Base-by-base conservation (phyloP, 2,329 filamentous ascomycete genomes). In the Sporothrix dimorphospora region DNA sequence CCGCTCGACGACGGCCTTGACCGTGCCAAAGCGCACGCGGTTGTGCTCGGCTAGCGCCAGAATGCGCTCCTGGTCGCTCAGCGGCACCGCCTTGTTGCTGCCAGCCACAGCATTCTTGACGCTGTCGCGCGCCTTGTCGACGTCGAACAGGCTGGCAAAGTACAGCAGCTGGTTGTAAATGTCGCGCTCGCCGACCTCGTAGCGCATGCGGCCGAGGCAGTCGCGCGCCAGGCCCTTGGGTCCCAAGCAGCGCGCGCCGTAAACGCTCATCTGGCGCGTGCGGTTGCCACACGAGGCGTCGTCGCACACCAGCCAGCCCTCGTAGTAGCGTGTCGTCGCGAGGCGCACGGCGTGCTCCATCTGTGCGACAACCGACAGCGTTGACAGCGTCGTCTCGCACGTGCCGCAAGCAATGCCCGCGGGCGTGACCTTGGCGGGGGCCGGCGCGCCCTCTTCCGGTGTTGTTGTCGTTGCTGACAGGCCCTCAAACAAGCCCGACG, bases 151-250 rank as follows among this genome's bases (percentile, higher is more conserved):
- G 66, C 87, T 87, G 40, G 92, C 88, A 79, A 94, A 92, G 83
- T 97, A 99, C 71, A 98, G 83, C 53, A 99, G 85, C 82, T 99
- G 96, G 81, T 97, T 98, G 83, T 98, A 98, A 73, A 98, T 87
- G 78, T 92, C 91, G 82, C 96, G 95, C 83, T 98, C 96, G 0
- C 88, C 86, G 78, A 93, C 91, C 82, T 97, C 94, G 80, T 94
- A 98, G 27, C 88, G 85, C 94, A 99, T 98, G 67, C 89, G 89
- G 24, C 96, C 96, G 4, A 90, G 84, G 80, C 96, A 99, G 71
- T 94, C 94, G 71, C 90, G 88, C 0, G 92, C 95, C 3, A 96
- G 90, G 1, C 94, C 94, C 76, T 91, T 91, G 19, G 95, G 93
- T 0, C 96, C 96, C 6, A 98, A 85, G 80, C 96, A 99, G 67